These are phyloP conservation scores for Marasmius fiardii DNA, from an alignment of 1,284 basidiomycete genomes.

Conservation along the genomic window DNA sequence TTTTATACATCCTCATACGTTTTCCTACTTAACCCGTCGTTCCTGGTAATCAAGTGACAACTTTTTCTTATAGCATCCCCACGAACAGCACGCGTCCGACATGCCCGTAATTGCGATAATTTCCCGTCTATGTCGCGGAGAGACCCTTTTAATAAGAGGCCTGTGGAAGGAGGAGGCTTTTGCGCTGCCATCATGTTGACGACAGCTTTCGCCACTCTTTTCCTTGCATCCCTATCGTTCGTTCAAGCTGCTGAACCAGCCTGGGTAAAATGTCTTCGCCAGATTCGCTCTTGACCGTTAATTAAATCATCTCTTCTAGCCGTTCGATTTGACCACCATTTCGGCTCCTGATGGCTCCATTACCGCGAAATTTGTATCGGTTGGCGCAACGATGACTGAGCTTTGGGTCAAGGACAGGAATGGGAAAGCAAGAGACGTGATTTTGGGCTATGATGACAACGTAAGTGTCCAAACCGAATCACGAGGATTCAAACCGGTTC, in stretches of 20 bases:
- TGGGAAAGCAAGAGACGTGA: constrained; percentile 42
- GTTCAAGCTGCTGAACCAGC: not conserved
- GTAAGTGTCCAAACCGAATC: constrained; percentile 22
- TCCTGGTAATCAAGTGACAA: not conserved
- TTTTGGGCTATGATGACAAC: constrained; percentile 53
- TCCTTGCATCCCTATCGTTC: not conserved
- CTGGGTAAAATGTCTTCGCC: not conserved
- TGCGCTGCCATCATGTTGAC: not conserved
- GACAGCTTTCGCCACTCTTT: not conserved
- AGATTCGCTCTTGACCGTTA: not conserved
- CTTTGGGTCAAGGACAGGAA: constrained; percentile 49
- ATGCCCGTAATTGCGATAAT: not conserved
- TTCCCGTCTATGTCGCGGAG: not conserved
- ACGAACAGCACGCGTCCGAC: not conserved
- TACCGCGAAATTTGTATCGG: constrained; percentile 49
- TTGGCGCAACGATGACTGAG: constrained; percentile 49
- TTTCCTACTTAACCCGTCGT: too few species aligned
- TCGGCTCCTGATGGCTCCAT: constrained; percentile 50
- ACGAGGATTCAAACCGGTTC: not conserved
- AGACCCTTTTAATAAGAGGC: not conserved
- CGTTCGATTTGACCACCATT: constrained; percentile 46
- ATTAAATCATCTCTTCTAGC: constrained; percentile 25
- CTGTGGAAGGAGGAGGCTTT: not conserved
- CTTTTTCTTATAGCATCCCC: not conserved
- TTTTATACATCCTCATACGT: too few species aligned